Evolutionary conservation across 2,329 filamentous ascomycete species (phyloP).

Genomic region (Basipetospora chlamydospora): DNA sequence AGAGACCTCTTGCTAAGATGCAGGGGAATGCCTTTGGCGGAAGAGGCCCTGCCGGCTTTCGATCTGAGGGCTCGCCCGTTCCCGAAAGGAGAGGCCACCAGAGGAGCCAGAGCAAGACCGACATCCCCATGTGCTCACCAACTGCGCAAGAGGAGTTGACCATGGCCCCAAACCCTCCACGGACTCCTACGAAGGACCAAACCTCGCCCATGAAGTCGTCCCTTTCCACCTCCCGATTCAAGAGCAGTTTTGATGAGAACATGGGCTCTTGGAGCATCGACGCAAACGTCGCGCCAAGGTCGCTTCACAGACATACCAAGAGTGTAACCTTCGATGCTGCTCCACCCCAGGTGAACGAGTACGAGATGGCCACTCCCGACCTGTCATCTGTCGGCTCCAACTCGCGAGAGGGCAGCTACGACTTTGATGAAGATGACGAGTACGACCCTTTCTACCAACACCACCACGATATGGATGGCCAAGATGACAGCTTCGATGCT

Average conservation of each 20-base stretch:
- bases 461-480: conserved; percentile 24
- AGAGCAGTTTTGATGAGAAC: conserved; percentile 55
- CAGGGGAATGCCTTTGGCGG: conserved; percentile 58
- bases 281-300: conserved; percentile 43
- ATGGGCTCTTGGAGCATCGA: conserved; percentile 55
- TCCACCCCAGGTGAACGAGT: conserved; percentile 90
- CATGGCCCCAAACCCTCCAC: conserved; percentile 15
- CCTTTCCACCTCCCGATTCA: conserved; percentile 53
- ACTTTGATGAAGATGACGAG: conserved; percentile 63
- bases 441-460: conserved; percentile 42
- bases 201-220: conserved; percentile 81
- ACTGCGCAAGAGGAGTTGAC: conserved; percentile 11
- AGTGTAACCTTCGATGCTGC: conserved; percentile 94
- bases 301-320: conserved; percentile 74
- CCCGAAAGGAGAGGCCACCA: conserved; percentile 26
- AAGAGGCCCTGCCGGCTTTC: conserved; percentile 36
- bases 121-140: conserved; percentile 42
- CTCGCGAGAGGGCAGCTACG: conserved; percentile 86
- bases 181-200: conserved; percentile 53
- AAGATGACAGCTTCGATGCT: conserved; percentile 86
- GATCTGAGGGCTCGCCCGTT: conserved; percentile 26
- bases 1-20: conserved; percentile 66
- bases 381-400: conserved; percentile 82
- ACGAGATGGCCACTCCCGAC: conserved; percentile 94
- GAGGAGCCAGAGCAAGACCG: conserved; percentile 44